Conservation (phyloP, 2,329 filamentous ascomycete species). For the Cyclaneusma minus region DNA sequence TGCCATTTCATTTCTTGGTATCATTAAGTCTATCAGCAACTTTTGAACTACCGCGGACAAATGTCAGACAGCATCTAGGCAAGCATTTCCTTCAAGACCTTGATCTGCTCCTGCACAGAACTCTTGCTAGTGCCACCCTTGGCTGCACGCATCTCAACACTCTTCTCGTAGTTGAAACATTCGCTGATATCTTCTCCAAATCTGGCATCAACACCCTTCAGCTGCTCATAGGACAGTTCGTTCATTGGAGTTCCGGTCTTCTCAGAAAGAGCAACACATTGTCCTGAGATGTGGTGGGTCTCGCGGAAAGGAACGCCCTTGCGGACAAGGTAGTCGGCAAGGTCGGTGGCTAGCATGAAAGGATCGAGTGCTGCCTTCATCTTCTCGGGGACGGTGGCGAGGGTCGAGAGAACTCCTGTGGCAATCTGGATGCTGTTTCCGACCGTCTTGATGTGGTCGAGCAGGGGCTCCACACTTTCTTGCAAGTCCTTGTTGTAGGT, state of each 20-base stretch:
- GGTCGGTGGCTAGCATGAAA: conserved; percentile 66
- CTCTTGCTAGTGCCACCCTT: conserved; percentile 65
- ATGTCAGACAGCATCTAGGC: no score
- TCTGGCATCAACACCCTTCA: conserved; percentile 50
- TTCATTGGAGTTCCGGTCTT: conserved; percentile 52
- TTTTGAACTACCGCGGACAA: no score
- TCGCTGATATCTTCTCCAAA: conserved; percentile 57
- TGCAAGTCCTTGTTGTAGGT: conserved; percentile 89
- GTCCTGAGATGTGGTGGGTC: conserved; percentile 64
- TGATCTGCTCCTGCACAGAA: conserved; percentile 48
- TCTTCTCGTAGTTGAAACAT: conserved; percentile 67
- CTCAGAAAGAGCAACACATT: conserved; percentile 58
- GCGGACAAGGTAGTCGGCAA: conserved; percentile 47
- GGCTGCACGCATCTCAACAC: conserved; percentile 64
- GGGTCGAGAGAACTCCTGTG: conserved; percentile 62
- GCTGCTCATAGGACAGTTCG: conserved; percentile 47
- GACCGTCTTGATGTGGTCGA: conserved; percentile 71
- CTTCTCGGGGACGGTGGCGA: conserved; percentile 52
- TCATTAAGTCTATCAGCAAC: no score
- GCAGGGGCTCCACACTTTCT: conserved; percentile 72
- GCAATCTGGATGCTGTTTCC: conserved; percentile 71
- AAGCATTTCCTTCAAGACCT: conserved; percentile 27
- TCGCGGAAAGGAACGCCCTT: conserved; percentile 65
- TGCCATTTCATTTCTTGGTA: no score
- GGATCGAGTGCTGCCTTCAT: conserved; percentile 69